Conservation (phyloP, 2,329 filamentous ascomycete genomes). For the Neopestalotiopsis sp. region DNA sequence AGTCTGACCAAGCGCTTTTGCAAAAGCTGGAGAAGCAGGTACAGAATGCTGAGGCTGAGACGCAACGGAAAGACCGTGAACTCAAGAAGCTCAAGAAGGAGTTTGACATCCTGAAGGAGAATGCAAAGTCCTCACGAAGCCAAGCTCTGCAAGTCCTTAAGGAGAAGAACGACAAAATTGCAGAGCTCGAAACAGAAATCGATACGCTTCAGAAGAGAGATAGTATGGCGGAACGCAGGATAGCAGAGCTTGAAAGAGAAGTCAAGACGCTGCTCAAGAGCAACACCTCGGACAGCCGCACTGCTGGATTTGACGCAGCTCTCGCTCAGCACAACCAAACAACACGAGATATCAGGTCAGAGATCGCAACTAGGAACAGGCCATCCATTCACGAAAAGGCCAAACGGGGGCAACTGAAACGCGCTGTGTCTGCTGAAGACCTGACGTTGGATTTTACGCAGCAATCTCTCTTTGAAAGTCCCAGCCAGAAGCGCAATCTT, state of each 20-base stretch:
- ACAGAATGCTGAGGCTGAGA: slow-evolving; percentile 48
- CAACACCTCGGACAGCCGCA: slow-evolving; percentile 20
- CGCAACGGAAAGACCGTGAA: slow-evolving; percentile 52
- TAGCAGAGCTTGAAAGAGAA: slow-evolving; percentile 60
- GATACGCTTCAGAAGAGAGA: slow-evolving; percentile 44
- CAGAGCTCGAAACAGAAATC: slow-evolving; percentile 59
- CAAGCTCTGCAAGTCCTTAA: slow-evolving; percentile 61
- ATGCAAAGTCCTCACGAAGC: slow-evolving; percentile 57
- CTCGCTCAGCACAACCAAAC: slow-evolving; percentile 26
- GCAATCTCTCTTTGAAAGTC: slow-evolving; percentile 27
- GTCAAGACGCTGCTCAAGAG: slow-evolving; percentile 46
- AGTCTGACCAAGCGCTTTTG: slow-evolving; percentile 31
- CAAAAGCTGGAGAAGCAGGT: slow-evolving; percentile 48
- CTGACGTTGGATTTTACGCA: slow-evolving; percentile 33
- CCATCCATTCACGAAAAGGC: slow-evolving; percentile 27
- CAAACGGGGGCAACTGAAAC: slow-evolving; percentile 22
- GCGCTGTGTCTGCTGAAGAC: slow-evolving; percentile 33
- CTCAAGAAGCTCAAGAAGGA: slow-evolving; percentile 55
- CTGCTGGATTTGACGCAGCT: slow-evolving; percentile 21
- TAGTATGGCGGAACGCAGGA: slow-evolving; percentile 42
- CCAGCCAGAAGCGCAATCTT: slow-evolving; percentile 11
- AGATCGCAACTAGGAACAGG: slow-evolving; percentile 30
- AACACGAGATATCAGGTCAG: slow-evolving; percentile 30
- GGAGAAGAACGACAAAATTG: slow-evolving; percentile 61
- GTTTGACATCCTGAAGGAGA: slow-evolving; percentile 58